phyloP scores from a whole-genome alignment of 78 protist genomes.

The Dictyostelium firmibasis region DNA sequence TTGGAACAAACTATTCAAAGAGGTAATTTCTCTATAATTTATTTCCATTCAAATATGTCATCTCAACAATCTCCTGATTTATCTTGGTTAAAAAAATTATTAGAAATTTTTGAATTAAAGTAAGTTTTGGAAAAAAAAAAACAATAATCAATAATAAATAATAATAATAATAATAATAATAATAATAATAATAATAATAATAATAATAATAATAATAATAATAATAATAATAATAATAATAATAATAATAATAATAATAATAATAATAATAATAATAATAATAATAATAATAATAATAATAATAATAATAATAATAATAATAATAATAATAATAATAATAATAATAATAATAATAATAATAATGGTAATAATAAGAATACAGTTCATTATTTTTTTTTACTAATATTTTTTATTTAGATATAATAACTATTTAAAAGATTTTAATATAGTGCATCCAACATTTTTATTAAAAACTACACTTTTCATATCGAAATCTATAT shows the following conservation, averaged over 20 bases:
- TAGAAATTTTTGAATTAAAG: constrained; percentile 32
- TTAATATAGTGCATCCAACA: constrained; percentile 55
- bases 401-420: constrained; percentile 14
- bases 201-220: neutral
- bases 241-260: no score
- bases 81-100: constrained; percentile 42
- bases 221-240: no score
- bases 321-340: no score
- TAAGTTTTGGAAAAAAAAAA: neutral
- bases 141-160: no score
- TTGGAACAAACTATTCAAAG: constrained; percentile 1
- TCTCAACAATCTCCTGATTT: constrained; percentile 39
- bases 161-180: no score
- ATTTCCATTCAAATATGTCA: constrained; percentile 68
- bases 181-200: neutral
- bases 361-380: no score
- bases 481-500: constrained; percentile 5
- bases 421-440: constrained; percentile 2
- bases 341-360: no score
- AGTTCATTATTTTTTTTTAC: neutral
- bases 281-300: neutral
- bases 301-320: no score
- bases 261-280: no score
- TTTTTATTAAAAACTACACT: constrained; percentile 44
- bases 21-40: constrained; percentile 34